Evolutionary conservation across 306 rosid genomes (phyloP).

Genomic region (Sophora flavescens): DNA sequence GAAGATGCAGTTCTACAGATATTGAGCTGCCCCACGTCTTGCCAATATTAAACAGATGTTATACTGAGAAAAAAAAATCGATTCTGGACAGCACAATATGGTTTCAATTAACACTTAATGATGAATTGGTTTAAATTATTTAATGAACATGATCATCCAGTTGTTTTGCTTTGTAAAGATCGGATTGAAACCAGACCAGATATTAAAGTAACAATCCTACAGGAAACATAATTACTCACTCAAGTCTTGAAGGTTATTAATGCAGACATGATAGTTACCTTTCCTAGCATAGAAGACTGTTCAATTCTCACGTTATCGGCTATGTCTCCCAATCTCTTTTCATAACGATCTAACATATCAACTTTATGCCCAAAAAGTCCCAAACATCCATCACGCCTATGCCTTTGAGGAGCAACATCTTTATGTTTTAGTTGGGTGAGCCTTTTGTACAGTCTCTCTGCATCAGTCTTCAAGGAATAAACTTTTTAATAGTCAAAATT

Average conservation of each 20-base stretch:
- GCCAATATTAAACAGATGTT: not conserved
- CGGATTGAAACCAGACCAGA: not conserved
- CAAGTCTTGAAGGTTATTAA: constrained; percentile 11
- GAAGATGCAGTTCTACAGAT: not conserved
- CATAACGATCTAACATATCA: constrained; percentile 59
- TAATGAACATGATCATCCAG: constrained; percentile 18
- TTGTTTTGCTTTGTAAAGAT: not conserved
- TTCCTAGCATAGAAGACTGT: constrained; percentile 62
- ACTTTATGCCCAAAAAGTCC: constrained; percentile 73
- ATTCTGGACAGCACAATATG: not conserved
- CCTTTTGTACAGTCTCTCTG: constrained; percentile 68
- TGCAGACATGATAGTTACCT: constrained; percentile 55
- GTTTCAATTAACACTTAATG: not conserved
- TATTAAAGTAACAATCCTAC: not conserved
- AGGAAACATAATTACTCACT: constrained; percentile 11
- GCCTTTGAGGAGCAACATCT: constrained; percentile 52
- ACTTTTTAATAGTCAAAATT: constrained; percentile 3
- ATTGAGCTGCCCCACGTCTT: not conserved
- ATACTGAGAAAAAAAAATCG: not conserved
- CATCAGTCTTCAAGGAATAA: constrained; percentile 61
- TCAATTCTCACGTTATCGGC: constrained; percentile 76
- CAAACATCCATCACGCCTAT: constrained; percentile 61
- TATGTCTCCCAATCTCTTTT: constrained; percentile 67
- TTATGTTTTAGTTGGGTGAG: constrained; percentile 56
- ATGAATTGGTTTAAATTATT: constrained; percentile 2